Evolutionary conservation across 345 rosid genomes (phyloP), one percentile per base, ranked within the genome.

Genomic region (Gossypium raimondii): DNA sequence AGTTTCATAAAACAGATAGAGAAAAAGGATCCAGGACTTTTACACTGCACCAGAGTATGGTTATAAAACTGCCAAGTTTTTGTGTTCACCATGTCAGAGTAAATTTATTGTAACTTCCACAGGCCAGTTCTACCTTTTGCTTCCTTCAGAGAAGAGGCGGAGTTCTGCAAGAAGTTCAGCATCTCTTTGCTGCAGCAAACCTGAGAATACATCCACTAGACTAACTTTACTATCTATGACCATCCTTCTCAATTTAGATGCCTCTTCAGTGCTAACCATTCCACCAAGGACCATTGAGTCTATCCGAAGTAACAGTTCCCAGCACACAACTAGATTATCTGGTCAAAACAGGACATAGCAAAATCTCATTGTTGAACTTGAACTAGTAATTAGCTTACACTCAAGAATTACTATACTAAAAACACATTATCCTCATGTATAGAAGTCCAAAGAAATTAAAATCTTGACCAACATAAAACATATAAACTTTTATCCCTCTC

Each of bases 261-360:
- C 94, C 80, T 90, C 97, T 63, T 58, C 84, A 11, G 73, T 58
- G 72, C 75, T 75, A 81, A 87, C 81, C 75, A 88, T 74, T 70
- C 87, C 90, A 72, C 65, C 81, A 69, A 93, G 87, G 76, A 90
- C 89, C 94, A 93, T 82, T 13, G 97, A 83, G 74, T 93, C 97
- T 58, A 93, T 82, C 70, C 92, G 87, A 69, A 85, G 92, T 77
- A 92, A 86, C 75, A 92, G 81, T 84, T 89, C 87, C 91, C 91
- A 90, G 52, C 76, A 77, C 56, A 81, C 11, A 73, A 90, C 86
- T 50, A 77, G 81, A 73, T 82, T 82, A 75, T 87, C 93, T 90
- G 89, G 77, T 78, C 27, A 25, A 81, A 66, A 76, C 61, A 73
- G 60, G 62, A 69, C n/a, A 74, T 51, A 25, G 29, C 7, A 44